A percentile compares a stretch with the other conserved stretches of the same genome.
Evolutionary conservation across 768 basidiomycete species (phyloP).

Genomic region (Kwoniella heveanensis): DNA sequence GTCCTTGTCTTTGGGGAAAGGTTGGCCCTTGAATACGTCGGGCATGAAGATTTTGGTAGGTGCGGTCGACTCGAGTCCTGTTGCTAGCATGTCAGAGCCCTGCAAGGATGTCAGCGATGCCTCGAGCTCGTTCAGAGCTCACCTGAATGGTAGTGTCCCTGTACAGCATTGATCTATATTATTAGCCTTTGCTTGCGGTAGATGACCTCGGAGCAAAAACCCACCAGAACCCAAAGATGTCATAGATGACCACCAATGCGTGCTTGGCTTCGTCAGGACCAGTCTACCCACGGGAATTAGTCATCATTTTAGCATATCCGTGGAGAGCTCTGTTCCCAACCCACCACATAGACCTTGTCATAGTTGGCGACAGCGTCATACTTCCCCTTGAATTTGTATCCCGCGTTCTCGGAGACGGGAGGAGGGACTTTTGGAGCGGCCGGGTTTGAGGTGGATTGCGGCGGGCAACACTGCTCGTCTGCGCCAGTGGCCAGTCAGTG

Average conservation of each 20-base stretch:
- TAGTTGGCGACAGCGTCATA: slow-evolving; percentile 35
- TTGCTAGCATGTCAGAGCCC: slow-evolving; percentile 67
- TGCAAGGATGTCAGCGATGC: slow-evolving; percentile 45
- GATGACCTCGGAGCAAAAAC: too few species aligned
- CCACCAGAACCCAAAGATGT: slow-evolving; percentile 68
- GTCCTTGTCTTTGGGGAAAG: slow-evolving; percentile 65
- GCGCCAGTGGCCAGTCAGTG: slow-evolving; percentile 2
- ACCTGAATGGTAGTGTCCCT: slow-evolving; percentile 42
- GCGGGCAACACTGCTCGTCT: slow-evolving; percentile 34
- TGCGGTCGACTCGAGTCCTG: slow-evolving; percentile 55
- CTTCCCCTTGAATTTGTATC: slow-evolving; percentile 40
- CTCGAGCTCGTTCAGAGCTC: background rate
- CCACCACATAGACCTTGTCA: slow-evolving; percentile 48
- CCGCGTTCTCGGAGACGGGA: slow-evolving; percentile 29
- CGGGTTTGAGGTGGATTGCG: slow-evolving; percentile 26
- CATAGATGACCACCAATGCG: slow-evolving; percentile 65
- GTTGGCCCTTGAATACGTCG: slow-evolving; percentile 65
- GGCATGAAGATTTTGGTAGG: slow-evolving; percentile 66
- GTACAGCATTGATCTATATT: background rate
- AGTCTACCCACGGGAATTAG: too few species aligned
- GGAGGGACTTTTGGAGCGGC: slow-evolving; percentile 27
- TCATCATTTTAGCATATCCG: too few species aligned
- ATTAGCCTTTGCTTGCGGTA: too few species aligned
- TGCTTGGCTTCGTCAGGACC: slow-evolving; percentile 61
- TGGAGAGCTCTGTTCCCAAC: too few species aligned